Conservation (phyloP, 257 asterid genomes). For the Cruciata laevipes region DNA sequence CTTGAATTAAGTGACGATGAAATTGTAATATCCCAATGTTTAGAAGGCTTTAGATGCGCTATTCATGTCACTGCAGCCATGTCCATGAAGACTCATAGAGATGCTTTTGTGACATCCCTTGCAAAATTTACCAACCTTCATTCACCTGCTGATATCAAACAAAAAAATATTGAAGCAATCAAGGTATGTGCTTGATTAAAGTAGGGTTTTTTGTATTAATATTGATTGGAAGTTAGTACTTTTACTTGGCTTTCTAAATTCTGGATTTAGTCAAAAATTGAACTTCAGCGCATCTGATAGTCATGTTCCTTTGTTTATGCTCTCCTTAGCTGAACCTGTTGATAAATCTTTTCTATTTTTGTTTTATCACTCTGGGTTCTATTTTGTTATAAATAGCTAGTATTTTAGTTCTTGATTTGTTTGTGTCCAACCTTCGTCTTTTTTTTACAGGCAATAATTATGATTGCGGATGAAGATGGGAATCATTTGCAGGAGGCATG, state of each 20-base stretch:
- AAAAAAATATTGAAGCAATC: constrained; percentile 92
- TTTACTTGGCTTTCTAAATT: not conserved
- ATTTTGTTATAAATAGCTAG: not conserved
- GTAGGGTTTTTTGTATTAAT: not conserved
- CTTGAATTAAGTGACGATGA: constrained; percentile 93
- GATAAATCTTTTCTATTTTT: not conserved
- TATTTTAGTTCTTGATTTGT: not conserved
- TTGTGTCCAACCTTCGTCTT: constrained; percentile 16
- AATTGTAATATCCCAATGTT: constrained; percentile 61
- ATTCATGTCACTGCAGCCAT: constrained; percentile 95
- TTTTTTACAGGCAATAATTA: constrained; percentile 57
- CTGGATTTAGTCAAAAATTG: not conserved
- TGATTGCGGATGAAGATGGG: constrained; percentile 96
- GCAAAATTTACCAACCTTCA: constrained; percentile 97
- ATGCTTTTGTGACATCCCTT: constrained; percentile 91
- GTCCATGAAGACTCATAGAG: constrained; percentile 98
- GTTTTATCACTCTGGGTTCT: no score
- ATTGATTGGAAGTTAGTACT: not conserved
- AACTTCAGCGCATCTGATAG: not conserved
- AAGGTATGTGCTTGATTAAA: constrained; percentile 38
- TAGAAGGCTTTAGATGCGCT: constrained; percentile 84
- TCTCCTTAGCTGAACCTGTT: not conserved
- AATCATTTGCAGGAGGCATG: constrained; percentile 93
- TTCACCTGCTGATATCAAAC: constrained; percentile 95
- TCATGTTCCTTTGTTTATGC: not conserved